Percentiles rank a stretch among this genome's conserved stretches.
phyloP scores from a whole-genome alignment of 208 protist species.

The Herpetomonas muscarum region DNA sequence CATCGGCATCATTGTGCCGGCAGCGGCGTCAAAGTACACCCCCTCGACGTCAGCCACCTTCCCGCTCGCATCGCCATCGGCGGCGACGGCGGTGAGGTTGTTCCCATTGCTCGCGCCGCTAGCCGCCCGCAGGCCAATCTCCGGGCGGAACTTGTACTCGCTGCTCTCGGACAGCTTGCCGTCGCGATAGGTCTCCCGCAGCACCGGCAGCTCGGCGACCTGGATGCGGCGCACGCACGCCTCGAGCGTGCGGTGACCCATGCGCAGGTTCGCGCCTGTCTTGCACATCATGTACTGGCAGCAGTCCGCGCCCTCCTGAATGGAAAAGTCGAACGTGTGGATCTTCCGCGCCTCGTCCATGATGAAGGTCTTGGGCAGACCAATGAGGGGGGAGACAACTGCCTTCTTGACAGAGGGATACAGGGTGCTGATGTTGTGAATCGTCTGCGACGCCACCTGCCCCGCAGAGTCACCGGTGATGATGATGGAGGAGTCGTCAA shows the following conservation, averaged over 20 bases:
- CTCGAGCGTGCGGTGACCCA: conserved; percentile 49
- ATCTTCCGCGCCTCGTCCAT: conserved; percentile 66
- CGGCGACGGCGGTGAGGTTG: neutral
- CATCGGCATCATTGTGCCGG: conserved; percentile 52
- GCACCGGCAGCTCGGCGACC: conserved; percentile 54
- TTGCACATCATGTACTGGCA: conserved; percentile 91
- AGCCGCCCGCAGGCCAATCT: conserved; percentile 25
- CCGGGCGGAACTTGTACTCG: conserved; percentile 34
- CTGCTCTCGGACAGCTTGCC: conserved; percentile 37
- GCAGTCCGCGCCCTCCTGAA: conserved; percentile 78
- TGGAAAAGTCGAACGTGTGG: conserved; percentile 65
- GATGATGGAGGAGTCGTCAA: conserved; percentile 61
- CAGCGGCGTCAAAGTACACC: conserved; percentile 75
- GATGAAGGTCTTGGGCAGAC: conserved; percentile 63
- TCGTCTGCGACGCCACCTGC: conserved; percentile 83
- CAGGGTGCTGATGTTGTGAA: conserved; percentile 76
- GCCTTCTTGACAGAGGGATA: conserved; percentile 65
- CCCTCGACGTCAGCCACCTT: conserved; percentile 17
- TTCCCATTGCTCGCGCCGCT: neutral
- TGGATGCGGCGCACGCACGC: conserved; percentile 48
- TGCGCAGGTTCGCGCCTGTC: conserved; percentile 68
- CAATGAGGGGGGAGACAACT: conserved; percentile 64
- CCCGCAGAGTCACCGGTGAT: conserved; percentile 72
- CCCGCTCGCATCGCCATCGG: neutral
- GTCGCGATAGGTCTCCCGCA: conserved; percentile 49